phyloP scores from a whole-genome alignment of 306 rosid genomes.

The Sindora glabra region DNA sequence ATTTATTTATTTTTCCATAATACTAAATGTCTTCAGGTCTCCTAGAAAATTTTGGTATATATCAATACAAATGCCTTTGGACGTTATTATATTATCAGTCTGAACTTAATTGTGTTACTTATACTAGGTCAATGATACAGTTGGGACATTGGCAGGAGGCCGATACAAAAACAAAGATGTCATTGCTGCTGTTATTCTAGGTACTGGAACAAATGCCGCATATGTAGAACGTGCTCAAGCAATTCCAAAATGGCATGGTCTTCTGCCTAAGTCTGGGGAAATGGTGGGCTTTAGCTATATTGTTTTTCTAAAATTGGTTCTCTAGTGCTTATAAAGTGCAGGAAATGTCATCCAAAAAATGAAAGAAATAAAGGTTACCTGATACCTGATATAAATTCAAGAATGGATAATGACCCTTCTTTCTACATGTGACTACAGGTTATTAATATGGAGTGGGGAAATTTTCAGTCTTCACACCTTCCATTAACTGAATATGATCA shows the following conservation, averaged over 20 bases:
- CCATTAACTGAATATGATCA: conserved; percentile 76
- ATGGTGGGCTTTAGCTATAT: conserved; percentile 44
- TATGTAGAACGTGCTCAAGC: conserved; percentile 82
- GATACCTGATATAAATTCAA: not conserved
- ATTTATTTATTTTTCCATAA: not conserved
- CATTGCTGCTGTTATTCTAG: conserved; percentile 78
- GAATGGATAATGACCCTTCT: conserved; percentile 7
- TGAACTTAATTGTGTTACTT: conserved; percentile 15
- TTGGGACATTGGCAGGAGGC: conserved; percentile 92
- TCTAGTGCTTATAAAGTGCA: too few relatives aligned
- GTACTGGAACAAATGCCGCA: conserved; percentile 95
- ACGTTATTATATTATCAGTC: not conserved
- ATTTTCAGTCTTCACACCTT: conserved; percentile 76
- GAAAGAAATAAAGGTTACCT: not conserved
- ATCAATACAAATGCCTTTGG: not conserved
- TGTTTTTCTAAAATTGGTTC: not conserved
- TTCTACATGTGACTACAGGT: conserved; percentile 33
- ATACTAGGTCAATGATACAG: conserved; percentile 84
- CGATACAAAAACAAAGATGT: conserved; percentile 57
- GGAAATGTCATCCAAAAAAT: too few relatives aligned
- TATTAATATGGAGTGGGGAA: conserved; percentile 98
- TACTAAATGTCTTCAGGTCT: not conserved
- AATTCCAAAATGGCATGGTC: conserved; percentile 94
- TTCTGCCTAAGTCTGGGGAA: conserved; percentile 73
- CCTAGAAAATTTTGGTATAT: not conserved